phyloP scores from a whole-genome alignment of 257 asterid genomes.

The Lavandula angustifolia region DNA sequence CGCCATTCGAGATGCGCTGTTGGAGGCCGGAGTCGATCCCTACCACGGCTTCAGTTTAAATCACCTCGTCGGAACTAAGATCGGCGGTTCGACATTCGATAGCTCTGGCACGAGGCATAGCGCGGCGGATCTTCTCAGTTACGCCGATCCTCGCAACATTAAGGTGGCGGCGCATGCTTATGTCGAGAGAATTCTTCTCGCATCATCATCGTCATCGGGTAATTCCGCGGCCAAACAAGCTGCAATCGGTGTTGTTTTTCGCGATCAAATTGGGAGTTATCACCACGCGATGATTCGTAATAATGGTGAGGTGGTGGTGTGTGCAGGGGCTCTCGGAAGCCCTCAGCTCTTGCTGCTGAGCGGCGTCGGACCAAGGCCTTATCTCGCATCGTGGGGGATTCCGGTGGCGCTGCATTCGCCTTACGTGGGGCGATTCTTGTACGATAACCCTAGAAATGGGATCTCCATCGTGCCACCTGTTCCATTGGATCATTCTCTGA shows the following conservation, averaged over 20 bases:
- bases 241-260: constrained; percentile 70
- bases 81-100: constrained; percentile 91
- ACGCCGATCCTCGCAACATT: constrained; percentile 61
- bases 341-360: constrained; percentile 86
- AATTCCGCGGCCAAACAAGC: constrained; percentile 30
- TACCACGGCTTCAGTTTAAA: constrained; percentile 75
- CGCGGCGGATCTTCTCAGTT: constrained; percentile 73
- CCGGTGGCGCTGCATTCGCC: constrained; percentile 73
- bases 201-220: constrained; percentile 33
- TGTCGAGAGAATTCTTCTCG: constrained; percentile 68
- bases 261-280: constrained; percentile 52
- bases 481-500: constrained; percentile 77
- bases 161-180: constrained; percentile 61
- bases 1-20: constrained; percentile 66
- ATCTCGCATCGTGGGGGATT: constrained; percentile 86
- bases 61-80: constrained; percentile 76
- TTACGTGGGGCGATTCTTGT: constrained; percentile 72
- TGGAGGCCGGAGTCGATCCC: constrained; percentile 76
- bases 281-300: constrained; percentile 76
- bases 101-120: constrained; percentile 66
- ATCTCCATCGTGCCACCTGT: constrained; percentile 75
- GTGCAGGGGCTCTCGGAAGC: constrained; percentile 89
- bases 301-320: constrained; percentile 68
- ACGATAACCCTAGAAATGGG: constrained; percentile 91
- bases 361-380: constrained; percentile 80